Percentiles rank a stretch among this genome's conserved stretches.
Conservation (phyloP, 2,329 filamentous ascomycete species). For the Trichoderma sp. region DNA sequence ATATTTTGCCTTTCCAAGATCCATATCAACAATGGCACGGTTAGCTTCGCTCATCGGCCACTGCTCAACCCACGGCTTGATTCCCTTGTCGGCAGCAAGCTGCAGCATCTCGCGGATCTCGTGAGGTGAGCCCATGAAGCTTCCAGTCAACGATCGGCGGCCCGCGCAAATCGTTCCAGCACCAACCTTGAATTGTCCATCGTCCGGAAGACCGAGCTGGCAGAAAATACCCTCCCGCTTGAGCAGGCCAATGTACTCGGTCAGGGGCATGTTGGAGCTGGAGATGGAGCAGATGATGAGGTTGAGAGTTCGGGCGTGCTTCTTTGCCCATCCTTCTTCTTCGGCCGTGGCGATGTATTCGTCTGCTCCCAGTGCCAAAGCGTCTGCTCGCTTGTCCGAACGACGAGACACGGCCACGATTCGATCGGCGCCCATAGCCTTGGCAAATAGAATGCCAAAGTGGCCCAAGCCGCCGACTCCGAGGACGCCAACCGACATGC, state of each 20-base stretch:
- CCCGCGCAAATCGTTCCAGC: constrained; percentile 43
- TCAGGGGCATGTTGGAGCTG: constrained; percentile 56
- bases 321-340: constrained; percentile 52
- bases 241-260: constrained; percentile 61
- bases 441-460: constrained; percentile 67
- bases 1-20: constrained; percentile 52
- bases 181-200: constrained; percentile 37
- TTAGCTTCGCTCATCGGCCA: constrained; percentile 58
- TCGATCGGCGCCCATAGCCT: constrained; percentile 62
- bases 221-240: constrained; percentile 61
- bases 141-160: constrained; percentile 48
- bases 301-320: constrained; percentile 53
- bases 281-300: constrained; percentile 63
- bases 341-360: constrained; percentile 45
- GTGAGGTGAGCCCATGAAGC: constrained; percentile 49
- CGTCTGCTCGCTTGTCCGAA: constrained; percentile 54
- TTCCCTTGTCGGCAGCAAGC: constrained; percentile 56
- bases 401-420: constrained; percentile 60
- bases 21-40: constrained; percentile 55
- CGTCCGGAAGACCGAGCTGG: constrained; percentile 54
- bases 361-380: constrained; percentile 58
- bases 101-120: constrained; percentile 62
- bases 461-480: constrained; percentile 69
- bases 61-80: constrained; percentile 59
- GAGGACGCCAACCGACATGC: constrained; percentile 66